These are phyloP conservation scores for Plasmodium gonderi DNA, from an alignment of 169 alveolate genomes.

Conservation along the genomic window DNA sequence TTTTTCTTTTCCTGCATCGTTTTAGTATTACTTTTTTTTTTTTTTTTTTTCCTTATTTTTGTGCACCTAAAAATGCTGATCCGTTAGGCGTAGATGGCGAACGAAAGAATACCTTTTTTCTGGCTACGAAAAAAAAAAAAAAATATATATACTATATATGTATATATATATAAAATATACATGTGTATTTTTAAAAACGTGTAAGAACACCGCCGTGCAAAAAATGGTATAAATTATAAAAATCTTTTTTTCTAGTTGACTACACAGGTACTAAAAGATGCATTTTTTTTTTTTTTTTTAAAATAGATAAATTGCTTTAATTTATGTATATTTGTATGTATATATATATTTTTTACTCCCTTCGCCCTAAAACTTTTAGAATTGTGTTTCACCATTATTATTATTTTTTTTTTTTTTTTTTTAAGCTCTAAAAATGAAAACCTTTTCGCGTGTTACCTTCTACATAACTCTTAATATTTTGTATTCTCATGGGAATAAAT, in stretches of 20 bases:
- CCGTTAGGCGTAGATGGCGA: neutral
- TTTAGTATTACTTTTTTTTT: neutral
- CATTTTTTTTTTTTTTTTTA: neutral
- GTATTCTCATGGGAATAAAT: neutral
- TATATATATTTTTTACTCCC: too few relatives aligned
- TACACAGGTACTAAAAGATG: neutral
- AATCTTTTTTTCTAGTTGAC: neutral
- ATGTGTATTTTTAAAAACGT: neutral
- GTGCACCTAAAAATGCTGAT: neutral
- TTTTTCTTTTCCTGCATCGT: neutral
- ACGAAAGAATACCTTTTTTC: neutral
- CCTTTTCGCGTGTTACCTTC: neutral
- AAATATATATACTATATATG: too few relatives aligned
- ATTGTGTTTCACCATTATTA: neutral
- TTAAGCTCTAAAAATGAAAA: neutral
- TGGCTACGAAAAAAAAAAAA: neutral
- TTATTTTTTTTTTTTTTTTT: neutral
- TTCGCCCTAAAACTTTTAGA: too few relatives aligned
- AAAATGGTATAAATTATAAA: neutral
- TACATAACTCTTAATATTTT: neutral
- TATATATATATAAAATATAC: too few relatives aligned
- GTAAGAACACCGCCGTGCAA: neutral
- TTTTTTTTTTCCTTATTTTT: neutral
- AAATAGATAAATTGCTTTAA: neutral
- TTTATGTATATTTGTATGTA: too few relatives aligned